Conservation (phyloP, 1,284 basidiomycete species). For the Golubevia pallescens region DNA sequence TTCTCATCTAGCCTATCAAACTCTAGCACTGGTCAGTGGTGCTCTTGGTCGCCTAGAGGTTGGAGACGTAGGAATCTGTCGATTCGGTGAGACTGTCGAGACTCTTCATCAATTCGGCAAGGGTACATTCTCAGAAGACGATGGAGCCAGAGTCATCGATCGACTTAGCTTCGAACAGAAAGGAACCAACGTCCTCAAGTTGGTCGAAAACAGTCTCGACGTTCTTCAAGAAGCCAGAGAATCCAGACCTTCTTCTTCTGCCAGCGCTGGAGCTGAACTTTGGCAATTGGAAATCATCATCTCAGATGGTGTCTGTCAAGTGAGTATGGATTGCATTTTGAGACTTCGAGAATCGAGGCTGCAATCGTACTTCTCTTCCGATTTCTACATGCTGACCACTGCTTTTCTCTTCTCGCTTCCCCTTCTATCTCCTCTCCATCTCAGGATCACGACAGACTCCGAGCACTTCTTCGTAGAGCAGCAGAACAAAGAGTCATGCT, state of each 20-base stretch:
- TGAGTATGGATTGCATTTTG: too few relatives aligned
- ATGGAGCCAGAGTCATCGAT: conserved; percentile 76
- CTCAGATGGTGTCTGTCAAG: conserved; percentile 96
- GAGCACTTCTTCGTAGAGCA: conserved; percentile 51
- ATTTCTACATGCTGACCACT: too few relatives aligned
- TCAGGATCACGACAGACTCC: conserved; percentile 52
- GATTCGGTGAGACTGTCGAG: conserved; percentile 87
- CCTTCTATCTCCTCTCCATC: too few relatives aligned
- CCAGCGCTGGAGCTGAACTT: conserved; percentile 73
- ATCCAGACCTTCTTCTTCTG: too few relatives aligned
- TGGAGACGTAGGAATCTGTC: conserved; percentile 88
- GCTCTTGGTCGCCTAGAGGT: conserved; percentile 91
- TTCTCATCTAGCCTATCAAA: conserved; percentile 91
- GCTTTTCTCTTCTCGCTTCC: too few relatives aligned
- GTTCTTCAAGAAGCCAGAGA: conserved; percentile 71
- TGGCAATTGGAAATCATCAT: conserved; percentile 99
- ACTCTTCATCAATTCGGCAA: conserved; percentile 79
- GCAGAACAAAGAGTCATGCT: conserved; percentile 60
- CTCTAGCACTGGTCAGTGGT: conserved; percentile 87
- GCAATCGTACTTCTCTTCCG: too few relatives aligned
- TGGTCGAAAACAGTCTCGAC: conserved; percentile 82
- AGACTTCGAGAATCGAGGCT: too few relatives aligned
- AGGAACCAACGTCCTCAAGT: conserved; percentile 83
- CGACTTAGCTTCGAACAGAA: conserved; percentile 89
- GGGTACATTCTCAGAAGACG: conserved; percentile 33